Evolutionary conservation across 805 yeast genomes (phyloP), one percentile per base, ranked within the genome.

Genomic region (Teunomyces panamensis): DNA sequence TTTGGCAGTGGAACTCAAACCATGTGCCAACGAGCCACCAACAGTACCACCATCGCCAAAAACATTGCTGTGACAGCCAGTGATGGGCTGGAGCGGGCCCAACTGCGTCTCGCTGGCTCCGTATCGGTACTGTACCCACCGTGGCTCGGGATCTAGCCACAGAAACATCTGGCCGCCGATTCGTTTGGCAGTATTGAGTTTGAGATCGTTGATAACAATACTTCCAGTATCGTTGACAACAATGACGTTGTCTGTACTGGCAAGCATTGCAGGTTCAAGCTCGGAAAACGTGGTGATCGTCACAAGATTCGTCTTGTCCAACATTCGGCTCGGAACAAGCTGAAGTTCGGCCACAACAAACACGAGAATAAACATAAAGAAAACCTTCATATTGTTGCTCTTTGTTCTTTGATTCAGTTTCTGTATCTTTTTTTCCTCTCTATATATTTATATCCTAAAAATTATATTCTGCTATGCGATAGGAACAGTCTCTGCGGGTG

Each of bases 11-110:
- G 35, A 33, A 1, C 64, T 62, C 30, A 57, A 33, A 2, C 44
- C 42, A 24, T 43, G 49, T 5, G 55, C 36, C 20, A 58, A 49
- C 20, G 51, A 13, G 10, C 62, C 62, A 9, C 42, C 27, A 10
- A 61, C 24, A n/a, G 48, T 10, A 3, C 63, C 64, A 1, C 60
- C 65, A 28, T 55, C 56, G 1, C 65, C 66, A 26, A 44, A 43
- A 7, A 28, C 37, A 13, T 36, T 49, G 43, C 49, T 50, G 33
- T 58, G 54, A 35, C 64, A 60, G 30, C 58, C 62, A 1, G 60
- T 49, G 8, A 57, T 20, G 0, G 66, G 60, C 4, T 41, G 8
- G 4, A 35, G 34, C 6, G 48, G 49, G 3, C 59, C 59, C 9
- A 37, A 13, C 7, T 24, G 44, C 6, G 34, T 20, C n/a, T n/a